A percentile compares a stretch with the other conserved stretches of the same genome.
Conservation (phyloP, 176 grass and related monocot genomes). For the Tillandsia leiboldiana region DNA sequence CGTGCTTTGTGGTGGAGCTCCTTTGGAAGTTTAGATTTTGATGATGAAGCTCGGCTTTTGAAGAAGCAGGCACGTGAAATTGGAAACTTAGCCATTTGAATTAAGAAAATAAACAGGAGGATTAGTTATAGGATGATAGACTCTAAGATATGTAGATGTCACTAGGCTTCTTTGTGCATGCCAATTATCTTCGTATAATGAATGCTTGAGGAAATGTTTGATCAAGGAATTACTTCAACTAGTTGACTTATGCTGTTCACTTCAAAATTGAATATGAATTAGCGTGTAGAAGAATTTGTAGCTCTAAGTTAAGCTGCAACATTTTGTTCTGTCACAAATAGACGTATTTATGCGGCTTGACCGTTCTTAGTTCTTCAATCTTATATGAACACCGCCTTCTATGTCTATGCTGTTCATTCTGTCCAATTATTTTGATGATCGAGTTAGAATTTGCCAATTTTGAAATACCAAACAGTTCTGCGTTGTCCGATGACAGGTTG, state of each 20-base stretch:
- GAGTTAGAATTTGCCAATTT: background rate
- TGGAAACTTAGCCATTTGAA: background rate
- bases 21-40: background rate
- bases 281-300: too few relatives aligned
- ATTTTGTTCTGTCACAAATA: too few relatives aligned
- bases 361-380: too few relatives aligned
- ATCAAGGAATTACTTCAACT: background rate
- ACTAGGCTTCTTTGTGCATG: background rate
- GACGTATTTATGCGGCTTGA: too few relatives aligned
- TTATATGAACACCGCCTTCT: too few relatives aligned
- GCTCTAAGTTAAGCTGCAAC: too few relatives aligned
- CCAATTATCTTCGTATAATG: background rate
- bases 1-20: background rate
- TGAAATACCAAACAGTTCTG: background rate
- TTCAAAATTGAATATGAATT: too few relatives aligned
- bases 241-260: too few relatives aligned
- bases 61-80: background rate
- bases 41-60: background rate
- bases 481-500: constrained; percentile 35
- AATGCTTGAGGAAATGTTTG: background rate
- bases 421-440: background rate
- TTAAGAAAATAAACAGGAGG: background rate
- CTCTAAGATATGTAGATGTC: background rate
- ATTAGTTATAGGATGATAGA: background rate
- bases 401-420: too few relatives aligned